Evolutionary conservation across 257 asterid genomes (phyloP).

Genomic region (Solanum bukasovii): DNA sequence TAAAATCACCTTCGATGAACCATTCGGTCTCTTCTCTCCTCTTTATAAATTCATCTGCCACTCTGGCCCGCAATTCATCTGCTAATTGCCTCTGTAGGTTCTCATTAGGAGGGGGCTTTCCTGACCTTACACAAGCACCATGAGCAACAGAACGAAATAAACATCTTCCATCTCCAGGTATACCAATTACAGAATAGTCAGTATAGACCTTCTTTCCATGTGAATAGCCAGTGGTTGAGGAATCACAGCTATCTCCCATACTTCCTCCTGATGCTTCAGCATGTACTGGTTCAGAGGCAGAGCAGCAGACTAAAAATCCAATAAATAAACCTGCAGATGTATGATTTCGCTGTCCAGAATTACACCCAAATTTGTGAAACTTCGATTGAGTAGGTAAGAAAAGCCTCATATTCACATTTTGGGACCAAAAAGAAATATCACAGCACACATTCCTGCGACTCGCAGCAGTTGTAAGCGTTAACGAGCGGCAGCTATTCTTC

Average conservation of each 20-base stretch:
- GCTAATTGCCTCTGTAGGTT: conserved; percentile 66
- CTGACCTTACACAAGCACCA: conserved; percentile 81
- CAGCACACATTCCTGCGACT: not conserved
- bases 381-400: conserved; percentile 29
- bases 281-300: conserved; percentile 44
- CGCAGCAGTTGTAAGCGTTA: conserved; percentile 28
- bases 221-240: conserved; percentile 23
- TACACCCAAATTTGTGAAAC: conserved; percentile 10
- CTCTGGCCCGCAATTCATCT: conserved; percentile 73
- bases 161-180: conserved; percentile 99
- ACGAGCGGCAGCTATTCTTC: conserved; percentile 16
- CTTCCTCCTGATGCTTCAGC: conserved; percentile 43
- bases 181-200: conserved; percentile 72
- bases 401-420: conserved; percentile 28
- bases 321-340: conserved; percentile 33
- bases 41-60: conserved; percentile 75
- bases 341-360: conserved; percentile 21
- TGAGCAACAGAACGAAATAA: conserved; percentile 91
- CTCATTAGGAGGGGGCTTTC: conserved; percentile 71
- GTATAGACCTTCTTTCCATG: conserved; percentile 55
- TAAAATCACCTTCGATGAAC: conserved; percentile 91
- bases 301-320: conserved; percentile 57
- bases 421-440: conserved; percentile 26
- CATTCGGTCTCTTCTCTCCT: conserved; percentile 85
- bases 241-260: conserved; percentile 13